Conservation (phyloP, 1,284 basidiomycete species). For the Athelia psychrophila region DNA sequence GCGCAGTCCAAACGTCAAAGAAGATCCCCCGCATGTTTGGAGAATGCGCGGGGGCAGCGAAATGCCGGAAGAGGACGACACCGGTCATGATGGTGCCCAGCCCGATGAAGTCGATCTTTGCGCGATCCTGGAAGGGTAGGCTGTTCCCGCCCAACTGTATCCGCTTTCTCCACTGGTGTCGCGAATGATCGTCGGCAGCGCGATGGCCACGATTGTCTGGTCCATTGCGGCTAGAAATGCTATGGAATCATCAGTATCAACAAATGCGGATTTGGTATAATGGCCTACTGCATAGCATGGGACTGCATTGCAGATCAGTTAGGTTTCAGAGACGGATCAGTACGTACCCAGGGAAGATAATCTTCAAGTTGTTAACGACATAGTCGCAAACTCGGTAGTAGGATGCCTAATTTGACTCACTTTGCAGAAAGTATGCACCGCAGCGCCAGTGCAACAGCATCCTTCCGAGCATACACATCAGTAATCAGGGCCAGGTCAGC, state of each 20-base stretch:
- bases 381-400: not conserved
- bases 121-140: constrained; percentile 22
- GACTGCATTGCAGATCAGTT: no score
- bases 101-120: constrained; percentile 49
- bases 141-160: constrained; percentile 30
- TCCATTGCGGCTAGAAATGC: constrained; percentile 10
- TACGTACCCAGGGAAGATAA: no score
- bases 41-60: constrained; percentile 47
- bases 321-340: no score
- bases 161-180: constrained; percentile 34
- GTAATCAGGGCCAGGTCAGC: no score
- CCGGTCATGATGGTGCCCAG: constrained; percentile 41
- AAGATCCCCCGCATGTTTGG: constrained; percentile 40
- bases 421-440: constrained; percentile 3
- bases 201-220: constrained; percentile 37
- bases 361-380: not conserved
- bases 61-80: constrained; percentile 43
- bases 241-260: not conserved
- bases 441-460: no score
- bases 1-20: no score
- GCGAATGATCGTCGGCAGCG: constrained; percentile 32
- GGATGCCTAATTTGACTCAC: not conserved
- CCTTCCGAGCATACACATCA: no score
- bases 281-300: no score
- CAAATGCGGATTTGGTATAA: no score